Evolutionary conservation across 352 stramenopile species (phyloP), one percentile per base, ranked within the genome.

Genomic region (Nothophytophthora sp.): DNA sequence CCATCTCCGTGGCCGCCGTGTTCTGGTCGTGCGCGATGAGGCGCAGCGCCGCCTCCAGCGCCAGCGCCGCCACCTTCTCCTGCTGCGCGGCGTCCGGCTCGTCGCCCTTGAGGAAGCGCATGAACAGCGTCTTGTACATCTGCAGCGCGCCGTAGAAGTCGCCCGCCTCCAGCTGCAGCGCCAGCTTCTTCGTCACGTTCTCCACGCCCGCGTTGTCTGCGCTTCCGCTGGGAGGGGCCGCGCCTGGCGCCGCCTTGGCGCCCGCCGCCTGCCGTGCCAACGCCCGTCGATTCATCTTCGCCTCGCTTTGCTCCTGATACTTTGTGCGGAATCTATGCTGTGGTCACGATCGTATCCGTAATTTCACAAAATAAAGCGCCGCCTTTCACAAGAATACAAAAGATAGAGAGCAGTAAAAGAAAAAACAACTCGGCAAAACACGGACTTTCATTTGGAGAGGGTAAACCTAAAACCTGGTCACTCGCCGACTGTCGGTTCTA

Each of bases 71-170:
- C 19, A 80, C 81, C 41, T 85, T 78, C 35, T 83, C 50, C 53
- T 91, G 85, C 50, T 86, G 73, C 23, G 63, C 62, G 6, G 40
- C 39, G 40, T 68, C 71, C 22, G 70, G 71, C 20, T 67, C 59
- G 46, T 93, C 83, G 51, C 78, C 81, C 50, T 92, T 90, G 57
- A 92, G 78, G 44, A 79, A 73, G 29, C 86, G 85, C 76, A 89
- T 94, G 63, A 91, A 94, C 15, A 96, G 70, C 56, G 84, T 94
- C 76, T 94, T 93, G 76, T 96, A 96, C 82, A 95, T 90, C 58
- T 96, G 86, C 54, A 96, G 54, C 46, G 86, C 86, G 43, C 86
- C 81, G 62, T 96, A 96, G 50, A 82, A 90, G 48, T 96, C 82
- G 11, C 82, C 82, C n/a, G 75, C 67, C 32, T 46, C 65, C 32